These are phyloP conservation scores for Glycyrrhiza uralensis DNA, from an alignment of 306 rosid species.

Conservation along the genomic window DNA sequence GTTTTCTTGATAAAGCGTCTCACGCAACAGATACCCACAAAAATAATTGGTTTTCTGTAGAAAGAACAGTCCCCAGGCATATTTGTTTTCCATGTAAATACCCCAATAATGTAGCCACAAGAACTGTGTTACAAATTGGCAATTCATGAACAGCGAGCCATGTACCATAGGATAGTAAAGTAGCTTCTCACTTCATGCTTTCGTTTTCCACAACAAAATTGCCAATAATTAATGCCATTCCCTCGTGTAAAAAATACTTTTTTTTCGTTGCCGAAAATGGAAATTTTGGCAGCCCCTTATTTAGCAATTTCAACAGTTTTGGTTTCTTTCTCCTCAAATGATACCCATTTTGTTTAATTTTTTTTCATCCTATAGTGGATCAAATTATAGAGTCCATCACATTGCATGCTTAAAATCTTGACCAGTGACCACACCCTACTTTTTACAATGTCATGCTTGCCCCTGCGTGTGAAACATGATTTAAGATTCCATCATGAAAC, in stretches of 20 bases:
- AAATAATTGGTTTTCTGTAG: conserved; percentile 1
- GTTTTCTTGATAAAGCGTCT: conserved; percentile 36
- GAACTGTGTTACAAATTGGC: not conserved
- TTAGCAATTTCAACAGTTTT: not conserved
- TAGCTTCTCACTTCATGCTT: conserved; percentile 5
- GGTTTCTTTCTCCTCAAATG: not conserved
- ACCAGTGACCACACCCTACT: not conserved
- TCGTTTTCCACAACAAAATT: conserved; percentile 23
- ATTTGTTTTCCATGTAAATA: not conserved
- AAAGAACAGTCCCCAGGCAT: not conserved
- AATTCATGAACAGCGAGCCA: not conserved
- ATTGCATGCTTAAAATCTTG: not conserved
- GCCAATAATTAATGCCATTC: conserved; percentile 18
- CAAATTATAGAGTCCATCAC: conserved; percentile 8
- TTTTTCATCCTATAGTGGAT: not conserved
- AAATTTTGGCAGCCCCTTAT: not conserved
- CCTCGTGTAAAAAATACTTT: not conserved
- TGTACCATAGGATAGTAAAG: not conserved
- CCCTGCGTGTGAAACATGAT: conserved; percentile 11
- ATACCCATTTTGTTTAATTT: not conserved
- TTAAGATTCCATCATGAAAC: not conserved
- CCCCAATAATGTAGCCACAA: conserved; percentile 1
- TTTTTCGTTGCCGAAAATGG: not conserved
- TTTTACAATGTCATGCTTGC: not conserved
- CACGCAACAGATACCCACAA: conserved; percentile 49